Evolutionary conservation across 2,329 filamentous ascomycete species (phyloP).

Genomic region (Colletotrichum liriopes): DNA sequence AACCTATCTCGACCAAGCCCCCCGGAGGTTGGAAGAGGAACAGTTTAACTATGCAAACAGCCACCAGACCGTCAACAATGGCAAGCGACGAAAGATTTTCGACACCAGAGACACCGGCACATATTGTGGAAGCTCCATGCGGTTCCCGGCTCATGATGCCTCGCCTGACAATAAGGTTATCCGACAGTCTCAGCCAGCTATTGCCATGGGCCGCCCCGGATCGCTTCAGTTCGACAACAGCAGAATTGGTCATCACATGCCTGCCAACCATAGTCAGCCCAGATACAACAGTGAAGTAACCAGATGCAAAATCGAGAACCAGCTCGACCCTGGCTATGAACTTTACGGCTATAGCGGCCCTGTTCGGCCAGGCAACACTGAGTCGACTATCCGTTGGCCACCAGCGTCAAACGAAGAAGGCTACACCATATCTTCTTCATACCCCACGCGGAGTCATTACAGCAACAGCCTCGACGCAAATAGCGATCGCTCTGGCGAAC

Average conservation of each 20-base stretch:
- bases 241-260: background rate
- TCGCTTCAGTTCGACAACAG: background rate
- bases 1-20: background rate
- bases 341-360: background rate
- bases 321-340: background rate
- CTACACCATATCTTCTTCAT: background rate
- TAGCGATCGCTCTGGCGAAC: background rate
- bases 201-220: background rate
- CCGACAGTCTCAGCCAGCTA: background rate
- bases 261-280: background rate
- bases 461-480: background rate
- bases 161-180: no score
- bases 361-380: background rate
- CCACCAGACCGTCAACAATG: background rate
- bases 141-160: background rate
- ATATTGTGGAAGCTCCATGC: background rate
- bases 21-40: background rate
- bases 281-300: background rate
- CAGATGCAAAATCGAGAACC: background rate
- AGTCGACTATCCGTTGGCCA: background rate
- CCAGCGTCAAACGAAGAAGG: background rate
- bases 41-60: background rate
- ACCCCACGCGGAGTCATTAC: no score
- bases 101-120: background rate
- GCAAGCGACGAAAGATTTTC: background rate